Evolutionary conservation across 768 basidiomycete genomes (phyloP).

Genomic region (Amanita pallidorosea): DNA sequence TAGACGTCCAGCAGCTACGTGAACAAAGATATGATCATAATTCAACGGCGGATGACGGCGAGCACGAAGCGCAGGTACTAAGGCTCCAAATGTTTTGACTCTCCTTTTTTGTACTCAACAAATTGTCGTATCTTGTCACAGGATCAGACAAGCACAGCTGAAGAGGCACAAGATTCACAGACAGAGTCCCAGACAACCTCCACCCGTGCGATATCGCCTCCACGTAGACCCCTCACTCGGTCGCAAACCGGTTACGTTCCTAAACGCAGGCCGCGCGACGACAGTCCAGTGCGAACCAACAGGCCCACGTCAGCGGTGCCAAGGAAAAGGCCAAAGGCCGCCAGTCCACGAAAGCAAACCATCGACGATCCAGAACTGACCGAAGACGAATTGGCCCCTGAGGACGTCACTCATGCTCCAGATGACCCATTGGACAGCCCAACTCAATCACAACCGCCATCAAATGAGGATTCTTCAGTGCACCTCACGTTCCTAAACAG

Average conservation of each 20-base stretch:
- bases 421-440: neutral
- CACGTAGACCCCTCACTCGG: slow-evolving; percentile 22
- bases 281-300: slow-evolving; percentile 1
- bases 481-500: slow-evolving; percentile 10
- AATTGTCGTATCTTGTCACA: neutral
- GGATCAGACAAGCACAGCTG: neutral
- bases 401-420: neutral
- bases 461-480: neutral
- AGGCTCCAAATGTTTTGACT: neutral
- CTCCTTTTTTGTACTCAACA: neutral
- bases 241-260: slow-evolving; percentile 22
- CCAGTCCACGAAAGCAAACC: neutral
- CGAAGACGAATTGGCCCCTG: slow-evolving; percentile 4
- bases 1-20: slow-evolving; percentile 7
- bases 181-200: slow-evolving; percentile 1
- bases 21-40: slow-evolving; percentile 1
- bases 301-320: neutral
- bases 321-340: slow-evolving; percentile 3
- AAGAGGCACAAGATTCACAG: slow-evolving; percentile 4
- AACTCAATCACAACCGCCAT: neutral
- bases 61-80: neutral
- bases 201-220: neutral
- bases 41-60: neutral
- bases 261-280: slow-evolving; percentile 18
- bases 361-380: slow-evolving; percentile 6